Evolutionary conservation across 768 basidiomycete genomes (phyloP).

Genomic region (Cystobasidiopsis lactophilus): DNA sequence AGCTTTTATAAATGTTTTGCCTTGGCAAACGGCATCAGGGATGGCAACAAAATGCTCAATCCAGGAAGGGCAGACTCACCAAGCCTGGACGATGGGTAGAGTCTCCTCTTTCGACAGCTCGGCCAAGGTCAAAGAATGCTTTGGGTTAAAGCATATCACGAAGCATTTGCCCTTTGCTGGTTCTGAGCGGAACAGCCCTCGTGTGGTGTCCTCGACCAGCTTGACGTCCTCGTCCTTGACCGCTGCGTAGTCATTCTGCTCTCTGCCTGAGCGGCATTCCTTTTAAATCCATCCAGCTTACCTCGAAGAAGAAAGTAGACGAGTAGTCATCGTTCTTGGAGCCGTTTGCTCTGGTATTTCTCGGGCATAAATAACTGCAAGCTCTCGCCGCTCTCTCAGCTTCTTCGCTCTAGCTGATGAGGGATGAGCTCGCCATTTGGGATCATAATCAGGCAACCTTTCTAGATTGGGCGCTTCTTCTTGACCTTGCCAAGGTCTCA

Average conservation of each 20-base stretch:
- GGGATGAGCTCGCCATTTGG: slow-evolving; percentile 15
- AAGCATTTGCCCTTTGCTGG: slow-evolving; percentile 68
- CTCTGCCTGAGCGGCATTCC: background rate
- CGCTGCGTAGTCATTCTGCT: slow-evolving; percentile 20
- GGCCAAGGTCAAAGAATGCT: slow-evolving; percentile 66
- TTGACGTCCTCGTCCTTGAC: slow-evolving; percentile 11
- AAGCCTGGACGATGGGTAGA: slow-evolving; percentile 42
- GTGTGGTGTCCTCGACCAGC: background rate
- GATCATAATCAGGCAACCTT: slow-evolving; percentile 42
- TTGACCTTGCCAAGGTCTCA: slow-evolving; percentile 79
- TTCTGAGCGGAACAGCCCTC: slow-evolving; percentile 27
- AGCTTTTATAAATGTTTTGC: slow-evolving; percentile 17
- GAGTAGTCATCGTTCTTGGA: slow-evolving; percentile 43
- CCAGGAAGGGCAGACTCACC: slow-evolving; percentile 46
- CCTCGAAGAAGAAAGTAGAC: slow-evolving; percentile 34
- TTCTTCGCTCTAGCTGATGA: no score
- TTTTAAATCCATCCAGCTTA: no score
- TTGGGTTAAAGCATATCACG: slow-evolving; percentile 64
- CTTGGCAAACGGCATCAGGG: slow-evolving; percentile 1
- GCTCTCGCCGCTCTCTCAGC: slow-evolving; percentile 28
- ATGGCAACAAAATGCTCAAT: background rate
- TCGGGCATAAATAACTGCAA: slow-evolving; percentile 55
- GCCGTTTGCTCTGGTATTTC: slow-evolving; percentile 55
- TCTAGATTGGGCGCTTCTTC: slow-evolving; percentile 40
- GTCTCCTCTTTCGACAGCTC: slow-evolving; percentile 40